Conservation (phyloP, 148 eudicot genomes). For the Rhododendron ferrugineum region DNA sequence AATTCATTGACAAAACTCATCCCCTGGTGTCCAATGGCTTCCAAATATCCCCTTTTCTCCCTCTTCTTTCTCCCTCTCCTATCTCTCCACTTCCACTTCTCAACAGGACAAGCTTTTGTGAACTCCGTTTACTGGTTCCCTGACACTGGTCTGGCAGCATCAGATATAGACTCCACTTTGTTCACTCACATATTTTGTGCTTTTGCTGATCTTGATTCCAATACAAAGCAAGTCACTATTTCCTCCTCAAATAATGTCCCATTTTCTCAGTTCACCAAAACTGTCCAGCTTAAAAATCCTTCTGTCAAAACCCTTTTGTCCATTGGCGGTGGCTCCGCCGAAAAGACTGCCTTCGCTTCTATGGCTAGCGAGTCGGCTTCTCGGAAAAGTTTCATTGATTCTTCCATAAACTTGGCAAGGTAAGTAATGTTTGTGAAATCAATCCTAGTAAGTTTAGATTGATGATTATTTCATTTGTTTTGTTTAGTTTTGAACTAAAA, state of each 20-base stretch:
- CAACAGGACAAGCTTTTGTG: slow-evolving; percentile 19
- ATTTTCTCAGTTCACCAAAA: slow-evolving; percentile 36
- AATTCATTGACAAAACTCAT: not conserved
- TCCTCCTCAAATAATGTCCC: slow-evolving; percentile 18
- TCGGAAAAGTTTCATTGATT: slow-evolving; percentile 43
- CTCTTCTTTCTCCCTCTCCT: slow-evolving; percentile 5
- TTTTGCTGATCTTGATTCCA: slow-evolving; percentile 41
- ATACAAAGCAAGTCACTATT: slow-evolving; percentile 28
- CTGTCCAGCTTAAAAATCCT: slow-evolving; percentile 34
- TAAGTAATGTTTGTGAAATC: not conserved
- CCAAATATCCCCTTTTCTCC: not conserved
- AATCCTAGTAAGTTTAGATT: not conserved
- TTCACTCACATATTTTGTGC: slow-evolving; percentile 76
- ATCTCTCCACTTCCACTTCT: slow-evolving; percentile 6
- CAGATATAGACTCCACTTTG: slow-evolving; percentile 48
- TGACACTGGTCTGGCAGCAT: slow-evolving; percentile 30
- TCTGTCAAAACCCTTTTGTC: slow-evolving; percentile 43
- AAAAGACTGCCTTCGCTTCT: not conserved
- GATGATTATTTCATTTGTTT: not conserved
- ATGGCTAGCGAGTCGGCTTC: slow-evolving; percentile 42
- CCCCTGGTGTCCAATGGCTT: slow-evolving; percentile 13
- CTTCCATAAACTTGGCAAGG: slow-evolving; percentile 40
- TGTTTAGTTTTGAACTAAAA: not conserved
- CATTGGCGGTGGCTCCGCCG: slow-evolving; percentile 39
- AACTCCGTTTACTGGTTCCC: slow-evolving; percentile 55